Percentiles rank a stretch among this genome's conserved stretches.
phyloP scores from a whole-genome alignment of 345 rosid species.

The Bretschneidera sinensis region DNA sequence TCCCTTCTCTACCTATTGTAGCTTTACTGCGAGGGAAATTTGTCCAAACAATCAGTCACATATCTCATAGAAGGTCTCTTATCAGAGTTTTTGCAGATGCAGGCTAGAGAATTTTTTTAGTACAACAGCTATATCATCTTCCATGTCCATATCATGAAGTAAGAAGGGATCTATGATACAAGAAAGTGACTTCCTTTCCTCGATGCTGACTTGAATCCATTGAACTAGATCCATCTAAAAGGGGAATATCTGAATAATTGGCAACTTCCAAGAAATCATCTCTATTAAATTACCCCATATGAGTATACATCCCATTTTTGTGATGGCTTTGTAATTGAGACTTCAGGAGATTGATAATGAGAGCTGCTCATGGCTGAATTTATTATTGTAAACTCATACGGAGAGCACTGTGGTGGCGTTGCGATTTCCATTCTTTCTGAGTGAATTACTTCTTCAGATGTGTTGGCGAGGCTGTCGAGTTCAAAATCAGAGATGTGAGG shows the following conservation, averaged over 20 bases:
- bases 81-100: constrained; percentile 58
- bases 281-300: constrained; percentile 82
- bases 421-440: constrained; percentile 23
- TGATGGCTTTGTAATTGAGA: constrained; percentile 63
- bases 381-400: constrained; percentile 32
- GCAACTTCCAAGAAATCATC: constrained; percentile 65
- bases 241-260: constrained; percentile 38
- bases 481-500: constrained; percentile 78
- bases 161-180: constrained; percentile 67
- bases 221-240: constrained; percentile 51
- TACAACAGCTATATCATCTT: constrained; percentile 52
- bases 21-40: constrained; percentile 32
- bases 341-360: constrained; percentile 81
- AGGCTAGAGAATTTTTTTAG: constrained; percentile 58
- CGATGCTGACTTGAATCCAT: constrained; percentile 67
- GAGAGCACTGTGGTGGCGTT: constrained; percentile 48
- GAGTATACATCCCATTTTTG: constrained; percentile 98
- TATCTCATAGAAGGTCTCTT: constrained; percentile 73
- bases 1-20: too few relatives aligned
- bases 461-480: constrained; percentile 57
- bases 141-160: constrained; percentile 44
- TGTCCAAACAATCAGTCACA: constrained; percentile 49
- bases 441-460: constrained; percentile 45
- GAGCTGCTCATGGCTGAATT: constrained; percentile 36
- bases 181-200: constrained; percentile 52